phyloP scores from a whole-genome alignment of 176 grass and related monocot species.

The Metroxylon sagu region DNA sequence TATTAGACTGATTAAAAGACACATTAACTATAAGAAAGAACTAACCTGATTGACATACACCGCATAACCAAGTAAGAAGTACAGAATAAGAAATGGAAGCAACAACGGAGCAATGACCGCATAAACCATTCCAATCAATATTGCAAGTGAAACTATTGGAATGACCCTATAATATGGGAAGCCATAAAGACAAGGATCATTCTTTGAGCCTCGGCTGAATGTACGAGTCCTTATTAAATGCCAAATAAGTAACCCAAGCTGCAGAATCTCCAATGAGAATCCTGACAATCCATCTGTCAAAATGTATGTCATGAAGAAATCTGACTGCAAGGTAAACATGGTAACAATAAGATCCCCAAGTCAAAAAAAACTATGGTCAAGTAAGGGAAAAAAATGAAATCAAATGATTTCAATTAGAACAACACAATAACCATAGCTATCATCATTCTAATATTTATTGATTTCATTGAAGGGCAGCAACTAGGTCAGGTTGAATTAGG shows the following conservation, averaged over 20 bases:
- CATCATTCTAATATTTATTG: too few species aligned
- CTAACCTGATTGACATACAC: conserved; percentile 80
- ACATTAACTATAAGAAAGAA: background rate
- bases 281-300: conserved; percentile 84
- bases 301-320: conserved; percentile 98
- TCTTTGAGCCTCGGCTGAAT: conserved; percentile 18
- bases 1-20: background rate
- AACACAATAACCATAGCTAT: too few species aligned
- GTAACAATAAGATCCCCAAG: background rate
- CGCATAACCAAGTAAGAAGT: conserved; percentile 73
- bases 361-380: too few species aligned
- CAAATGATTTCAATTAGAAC: too few species aligned
- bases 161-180: conserved; percentile 75
- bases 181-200: conserved; percentile 58
- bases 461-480: too few species aligned
- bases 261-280: conserved; percentile 84
- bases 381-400: too few species aligned
- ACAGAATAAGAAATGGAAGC: conserved; percentile 77
- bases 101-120: conserved; percentile 64
- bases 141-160: conserved; percentile 71
- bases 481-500: too few species aligned
- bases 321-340: conserved; percentile 45
- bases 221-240: conserved; percentile 42
- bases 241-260: conserved; percentile 63
- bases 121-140: conserved; percentile 82